A percentile compares a stretch with the other conserved stretches of the same genome.
Conservation (phyloP, 441 rosid species). For the Erodium trifolium region DNA sequence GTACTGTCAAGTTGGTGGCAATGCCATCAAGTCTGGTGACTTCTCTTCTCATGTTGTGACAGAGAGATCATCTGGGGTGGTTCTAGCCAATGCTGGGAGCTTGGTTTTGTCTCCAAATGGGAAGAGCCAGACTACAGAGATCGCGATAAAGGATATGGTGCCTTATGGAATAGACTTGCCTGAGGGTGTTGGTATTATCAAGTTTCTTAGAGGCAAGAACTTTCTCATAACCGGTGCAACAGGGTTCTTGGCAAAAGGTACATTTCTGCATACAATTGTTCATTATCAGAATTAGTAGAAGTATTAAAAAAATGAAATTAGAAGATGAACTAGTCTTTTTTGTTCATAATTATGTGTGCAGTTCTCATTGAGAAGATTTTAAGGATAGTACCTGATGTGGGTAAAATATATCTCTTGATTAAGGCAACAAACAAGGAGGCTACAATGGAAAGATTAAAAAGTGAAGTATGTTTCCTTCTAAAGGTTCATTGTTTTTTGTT, state of each 20-base stretch:
- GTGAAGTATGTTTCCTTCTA: slow-evolving; percentile 43
- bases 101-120: slow-evolving; percentile 51
- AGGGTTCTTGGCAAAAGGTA: slow-evolving; percentile 86
- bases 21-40: slow-evolving; percentile 27
- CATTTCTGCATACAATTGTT: not conserved
- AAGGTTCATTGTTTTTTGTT: not conserved
- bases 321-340: not conserved
- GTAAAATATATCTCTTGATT: slow-evolving; percentile 36
- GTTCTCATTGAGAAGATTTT: slow-evolving; percentile 83
- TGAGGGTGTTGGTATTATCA: slow-evolving; percentile 77
- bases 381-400: slow-evolving; percentile 49
- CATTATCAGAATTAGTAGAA: too few relatives aligned
- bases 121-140: slow-evolving; percentile 32
- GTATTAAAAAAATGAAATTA: not conserved
- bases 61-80: slow-evolving; percentile 30
- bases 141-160: slow-evolving; percentile 43
- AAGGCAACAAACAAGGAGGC: slow-evolving; percentile 67
- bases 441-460: slow-evolving; percentile 57
- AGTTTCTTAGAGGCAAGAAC: slow-evolving; percentile 63
- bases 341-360: slow-evolving; percentile 19
- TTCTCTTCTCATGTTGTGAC: slow-evolving; percentile 41
- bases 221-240: slow-evolving; percentile 80
- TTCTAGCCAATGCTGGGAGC: slow-evolving; percentile 43
- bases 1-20: slow-evolving; percentile 49
- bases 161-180: slow-evolving; percentile 48